These are phyloP conservation scores for Ormosia semicastrata DNA, from an alignment of 306 rosid species.

Conservation along the genomic window DNA sequence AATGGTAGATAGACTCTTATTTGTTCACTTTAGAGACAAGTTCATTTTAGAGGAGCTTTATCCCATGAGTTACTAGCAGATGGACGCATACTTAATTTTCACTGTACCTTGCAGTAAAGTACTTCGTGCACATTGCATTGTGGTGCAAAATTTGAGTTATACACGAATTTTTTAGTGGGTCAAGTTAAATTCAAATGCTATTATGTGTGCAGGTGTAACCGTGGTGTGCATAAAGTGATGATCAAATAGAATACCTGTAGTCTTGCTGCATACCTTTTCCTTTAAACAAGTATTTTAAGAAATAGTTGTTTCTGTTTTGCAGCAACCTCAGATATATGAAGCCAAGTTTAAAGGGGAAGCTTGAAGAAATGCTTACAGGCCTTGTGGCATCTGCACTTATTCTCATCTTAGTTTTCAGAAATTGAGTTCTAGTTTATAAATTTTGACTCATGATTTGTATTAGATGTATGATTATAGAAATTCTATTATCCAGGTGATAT, in stretches of 20 bases:
- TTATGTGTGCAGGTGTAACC: background rate
- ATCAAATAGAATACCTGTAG: background rate
- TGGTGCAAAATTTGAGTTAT: background rate
- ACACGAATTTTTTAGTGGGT: background rate
- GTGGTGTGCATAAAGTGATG: background rate
- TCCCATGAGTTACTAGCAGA: background rate
- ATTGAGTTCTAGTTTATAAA: constrained; percentile 19
- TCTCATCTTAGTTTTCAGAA: constrained; percentile 22
- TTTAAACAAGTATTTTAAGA: background rate
- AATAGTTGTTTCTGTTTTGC: constrained; percentile 30
- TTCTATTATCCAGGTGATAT: background rate
- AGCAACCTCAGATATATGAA: constrained; percentile 82
- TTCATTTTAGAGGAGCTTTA: too few relatives aligned
- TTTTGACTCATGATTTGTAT: constrained; percentile 25
- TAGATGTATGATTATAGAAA: constrained; percentile 31
- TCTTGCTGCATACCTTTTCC: background rate
- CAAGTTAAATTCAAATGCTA: constrained; percentile 9
- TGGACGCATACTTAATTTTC: background rate
- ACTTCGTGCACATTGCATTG: background rate
- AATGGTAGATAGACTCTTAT: too few relatives aligned
- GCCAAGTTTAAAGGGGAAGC: constrained; percentile 67
- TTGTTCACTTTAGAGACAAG: too few relatives aligned
- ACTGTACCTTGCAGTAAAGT: background rate
- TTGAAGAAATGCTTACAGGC: constrained; percentile 39
- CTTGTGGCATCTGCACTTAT: constrained; percentile 4